These are phyloP conservation scores for Stachybotrys chlorohalonatus DNA, from an alignment of 2,329 filamentous ascomycete species.

Conservation along the genomic window DNA sequence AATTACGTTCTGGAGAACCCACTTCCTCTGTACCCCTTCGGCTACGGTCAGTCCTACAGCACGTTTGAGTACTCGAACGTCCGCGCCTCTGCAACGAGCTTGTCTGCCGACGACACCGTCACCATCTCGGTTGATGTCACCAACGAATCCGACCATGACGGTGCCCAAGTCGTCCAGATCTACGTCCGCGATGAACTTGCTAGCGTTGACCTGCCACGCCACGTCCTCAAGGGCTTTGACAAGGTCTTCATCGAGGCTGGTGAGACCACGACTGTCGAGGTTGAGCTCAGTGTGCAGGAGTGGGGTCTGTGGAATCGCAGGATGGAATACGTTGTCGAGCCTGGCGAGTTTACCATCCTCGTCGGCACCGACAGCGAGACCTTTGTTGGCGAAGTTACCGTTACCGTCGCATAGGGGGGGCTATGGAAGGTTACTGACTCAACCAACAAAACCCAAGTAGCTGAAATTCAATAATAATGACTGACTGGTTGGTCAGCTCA, in stretches of 20 bases:
- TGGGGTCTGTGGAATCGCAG: conserved; percentile 48
- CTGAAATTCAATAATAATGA: too few species aligned
- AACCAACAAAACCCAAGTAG: too few species aligned
- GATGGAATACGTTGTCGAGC: conserved; percentile 68
- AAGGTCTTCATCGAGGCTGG: conserved; percentile 55
- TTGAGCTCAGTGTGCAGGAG: conserved; percentile 46
- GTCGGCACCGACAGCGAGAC: conserved; percentile 53
- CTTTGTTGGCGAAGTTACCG: conserved; percentile 44
- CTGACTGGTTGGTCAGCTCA: too few species aligned
- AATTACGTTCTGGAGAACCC: conserved; percentile 56
- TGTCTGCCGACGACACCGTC: conserved; percentile 39
- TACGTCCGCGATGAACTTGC: conserved; percentile 56
- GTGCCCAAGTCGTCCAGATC: conserved; percentile 59
- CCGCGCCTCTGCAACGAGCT: conserved; percentile 37
- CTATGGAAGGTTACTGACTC: neutral
- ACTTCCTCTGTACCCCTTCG: conserved; percentile 53
- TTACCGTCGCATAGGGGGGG: conserved; percentile 31
- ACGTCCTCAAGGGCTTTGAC: conserved; percentile 56
- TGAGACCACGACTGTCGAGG: conserved; percentile 40
- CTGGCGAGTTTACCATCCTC: conserved; percentile 54
- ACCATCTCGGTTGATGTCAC: conserved; percentile 53
- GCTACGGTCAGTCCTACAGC: conserved; percentile 58
- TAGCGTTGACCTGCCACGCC: conserved; percentile 55
- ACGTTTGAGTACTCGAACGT: conserved; percentile 51
- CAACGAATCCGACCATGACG: conserved; percentile 48